Evolutionary conservation across 2,329 filamentous ascomycete species (phyloP).

Genomic region (Pyrenophora graminea): DNA sequence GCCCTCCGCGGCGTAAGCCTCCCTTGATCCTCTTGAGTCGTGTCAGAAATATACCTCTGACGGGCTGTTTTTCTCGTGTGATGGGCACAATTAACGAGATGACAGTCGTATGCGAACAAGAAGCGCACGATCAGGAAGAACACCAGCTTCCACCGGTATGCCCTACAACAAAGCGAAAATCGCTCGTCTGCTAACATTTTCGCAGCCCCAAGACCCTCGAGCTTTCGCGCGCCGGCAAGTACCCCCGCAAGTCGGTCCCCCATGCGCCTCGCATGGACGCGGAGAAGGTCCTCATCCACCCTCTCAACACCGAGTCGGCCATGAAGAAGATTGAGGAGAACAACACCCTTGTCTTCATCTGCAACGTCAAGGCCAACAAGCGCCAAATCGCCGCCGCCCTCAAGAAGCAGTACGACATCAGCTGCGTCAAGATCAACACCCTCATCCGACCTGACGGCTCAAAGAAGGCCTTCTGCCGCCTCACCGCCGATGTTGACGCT

Average conservation of each 20-base stretch:
- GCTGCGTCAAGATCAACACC: conserved; percentile 99
- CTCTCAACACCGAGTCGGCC: conserved; percentile 98
- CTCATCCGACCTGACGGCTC: conserved; percentile 94
- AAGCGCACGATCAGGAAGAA: conserved; percentile 86
- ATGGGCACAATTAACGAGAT: conserved; percentile 47
- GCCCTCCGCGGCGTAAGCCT: conserved; percentile 87
- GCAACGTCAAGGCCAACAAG: conserved; percentile 93
- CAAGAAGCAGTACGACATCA: conserved; percentile 99
- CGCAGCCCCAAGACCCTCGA: conserved; percentile 84
- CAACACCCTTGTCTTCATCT: conserved; percentile 99
- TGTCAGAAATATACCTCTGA: conserved; percentile 59
- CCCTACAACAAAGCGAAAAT: not conserved
- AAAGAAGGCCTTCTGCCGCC: conserved; percentile 98
- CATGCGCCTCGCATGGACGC: conserved; percentile 91
- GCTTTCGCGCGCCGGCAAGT: conserved; percentile 89
- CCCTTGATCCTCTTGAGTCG: conserved; percentile 49
- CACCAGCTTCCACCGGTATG: conserved; percentile 86
- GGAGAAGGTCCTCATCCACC: conserved; percentile 96
- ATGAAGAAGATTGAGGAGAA: conserved; percentile 99
- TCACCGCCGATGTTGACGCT: conserved; percentile 95
- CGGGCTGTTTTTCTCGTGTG: conserved; percentile 53
- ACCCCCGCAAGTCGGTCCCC: conserved; percentile 93
- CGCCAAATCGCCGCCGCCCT: conserved; percentile 97
- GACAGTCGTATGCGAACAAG: conserved; percentile 76
- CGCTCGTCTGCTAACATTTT: conserved; percentile 5